phyloP scores from a whole-genome alignment of 2,329 filamentous ascomycete genomes.

The Corinectria fuckeliana region DNA sequence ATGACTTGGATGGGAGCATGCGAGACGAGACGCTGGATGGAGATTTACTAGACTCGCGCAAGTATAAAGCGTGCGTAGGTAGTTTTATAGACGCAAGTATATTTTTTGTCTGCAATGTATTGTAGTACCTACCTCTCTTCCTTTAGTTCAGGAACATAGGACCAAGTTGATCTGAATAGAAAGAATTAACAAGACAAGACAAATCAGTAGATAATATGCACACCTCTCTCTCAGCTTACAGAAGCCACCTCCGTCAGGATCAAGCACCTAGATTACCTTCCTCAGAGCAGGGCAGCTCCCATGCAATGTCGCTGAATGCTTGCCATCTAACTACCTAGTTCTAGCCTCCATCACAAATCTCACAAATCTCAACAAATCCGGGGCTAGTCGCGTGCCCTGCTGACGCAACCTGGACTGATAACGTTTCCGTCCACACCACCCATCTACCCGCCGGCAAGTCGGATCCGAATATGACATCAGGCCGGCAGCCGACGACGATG shows the following conservation, averaged over 20 bases:
- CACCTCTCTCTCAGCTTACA: neutral
- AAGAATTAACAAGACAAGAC: neutral
- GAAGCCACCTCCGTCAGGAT: neutral
- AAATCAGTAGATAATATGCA: neutral
- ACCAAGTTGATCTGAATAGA: neutral
- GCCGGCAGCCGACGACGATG: neutral
- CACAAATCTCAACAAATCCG: neutral
- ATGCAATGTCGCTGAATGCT: neutral
- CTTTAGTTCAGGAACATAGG: neutral
- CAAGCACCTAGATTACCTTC: too few relatives aligned
- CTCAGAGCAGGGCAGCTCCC: too few relatives aligned
- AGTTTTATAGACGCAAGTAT: neutral
- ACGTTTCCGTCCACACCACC: constrained; percentile 9
- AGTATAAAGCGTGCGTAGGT: neutral
- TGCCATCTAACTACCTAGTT: neutral
- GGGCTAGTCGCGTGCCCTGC: constrained; percentile 2
- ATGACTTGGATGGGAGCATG: neutral
- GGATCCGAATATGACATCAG: constrained; percentile 27
- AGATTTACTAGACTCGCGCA: neutral
- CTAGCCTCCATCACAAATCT: neutral
- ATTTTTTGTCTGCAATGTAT: neutral
- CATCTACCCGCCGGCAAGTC: neutral
- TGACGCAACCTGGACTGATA: constrained; percentile 26
- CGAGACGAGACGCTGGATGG: neutral
- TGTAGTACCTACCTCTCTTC: too few relatives aligned